Evolutionary conservation across 805 yeast species (phyloP), one percentile per base, ranked within the genome.

Genomic region (Priceomyces carsonii): DNA sequence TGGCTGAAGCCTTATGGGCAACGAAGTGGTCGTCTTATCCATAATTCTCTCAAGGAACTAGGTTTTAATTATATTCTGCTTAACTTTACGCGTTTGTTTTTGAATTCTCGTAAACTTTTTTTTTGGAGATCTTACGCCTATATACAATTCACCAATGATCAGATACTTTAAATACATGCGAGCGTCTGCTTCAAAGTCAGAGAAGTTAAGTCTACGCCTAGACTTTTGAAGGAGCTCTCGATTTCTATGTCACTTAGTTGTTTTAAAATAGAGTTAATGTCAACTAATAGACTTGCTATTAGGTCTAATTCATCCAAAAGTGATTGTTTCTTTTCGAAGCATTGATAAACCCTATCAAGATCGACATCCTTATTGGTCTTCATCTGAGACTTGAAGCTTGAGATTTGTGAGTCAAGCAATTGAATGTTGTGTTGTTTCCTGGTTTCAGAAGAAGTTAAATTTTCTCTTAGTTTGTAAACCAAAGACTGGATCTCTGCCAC

Each of bases 1-100:
- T 0, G 96, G 87, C 35, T 80, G 85, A 2, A 91, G 76, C 38
- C 74, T 73, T 2, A 87, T 80, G 0, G 97, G 97, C 8, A 90
- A 71, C 13, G 50, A 43, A 5, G 38, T 38, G n/a, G n/a, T n/a
- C 12, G 43, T 26, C 16, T 32, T 36, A 25, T 48, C 52, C 55
- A 51, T 50, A 14, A 6, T 20, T 19, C 15, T 9, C 10, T 13
- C 13, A 9, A 6, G 8, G 33, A 20, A 30, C 9, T n/a, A n/a
- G n/a, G n/a, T n/a, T n/a, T n/a, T n/a, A n/a, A n/a, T n/a, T n/a
- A n/a, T n/a, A n/a, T n/a, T n/a, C n/a, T n/a, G n/a, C n/a, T n/a
- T n/a, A n/a, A n/a, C n/a, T n/a, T n/a, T n/a, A n/a, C n/a, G n/a
- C n/a, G n/a, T n/a, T n/a, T n/a, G n/a, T n/a, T n/a, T n/a, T n/a